These are phyloP conservation scores for Kokia cookei DNA, from an alignment of 441 rosid species.

Conservation along the genomic window DNA sequence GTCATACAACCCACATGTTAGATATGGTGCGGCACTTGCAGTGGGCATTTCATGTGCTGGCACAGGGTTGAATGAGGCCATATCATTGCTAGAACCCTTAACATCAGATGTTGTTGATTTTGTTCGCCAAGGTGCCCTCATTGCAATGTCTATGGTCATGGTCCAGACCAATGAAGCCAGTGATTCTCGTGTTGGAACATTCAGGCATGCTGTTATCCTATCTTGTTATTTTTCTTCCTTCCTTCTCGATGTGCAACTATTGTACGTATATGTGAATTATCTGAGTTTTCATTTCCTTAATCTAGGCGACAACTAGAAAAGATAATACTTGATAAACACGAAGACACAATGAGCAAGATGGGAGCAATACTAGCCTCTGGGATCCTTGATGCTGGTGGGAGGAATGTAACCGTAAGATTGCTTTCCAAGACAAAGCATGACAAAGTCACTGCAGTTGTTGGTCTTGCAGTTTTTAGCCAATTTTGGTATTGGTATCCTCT, in stretches of 20 bases:
- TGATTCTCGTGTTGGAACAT: constrained; percentile 93
- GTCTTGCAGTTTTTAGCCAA: constrained; percentile 96
- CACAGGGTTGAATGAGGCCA: constrained; percentile 92
- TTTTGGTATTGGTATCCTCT: constrained; percentile 99
- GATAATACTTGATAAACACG: constrained; percentile 90
- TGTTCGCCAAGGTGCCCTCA: constrained; percentile 99
- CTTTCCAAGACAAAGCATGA: constrained; percentile 97
- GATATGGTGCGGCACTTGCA: constrained; percentile 98
- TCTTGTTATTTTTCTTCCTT: neutral
- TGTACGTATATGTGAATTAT: neutral
- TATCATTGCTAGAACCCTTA: constrained; percentile 91
- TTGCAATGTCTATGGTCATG: constrained; percentile 99
- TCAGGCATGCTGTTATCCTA: constrained; percentile 46
- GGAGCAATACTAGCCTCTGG: constrained; percentile 98
- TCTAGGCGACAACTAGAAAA: constrained; percentile 89
- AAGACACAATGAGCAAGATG: constrained; percentile 99
- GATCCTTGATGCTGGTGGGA: constrained; percentile 96
- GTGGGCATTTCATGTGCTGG: constrained; percentile 98
- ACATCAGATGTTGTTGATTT: constrained; percentile 98
- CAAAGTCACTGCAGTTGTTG: constrained; percentile 89
- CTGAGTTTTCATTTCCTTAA: neutral
- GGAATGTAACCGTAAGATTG: constrained; percentile 87
- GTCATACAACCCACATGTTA: constrained; percentile 98
- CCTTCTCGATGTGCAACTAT: neutral
- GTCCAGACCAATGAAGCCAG: constrained; percentile 90